phyloP scores from a whole-genome alignment of 2,329 filamentous ascomycete species.

The Parafenestella ontariensis region DNA sequence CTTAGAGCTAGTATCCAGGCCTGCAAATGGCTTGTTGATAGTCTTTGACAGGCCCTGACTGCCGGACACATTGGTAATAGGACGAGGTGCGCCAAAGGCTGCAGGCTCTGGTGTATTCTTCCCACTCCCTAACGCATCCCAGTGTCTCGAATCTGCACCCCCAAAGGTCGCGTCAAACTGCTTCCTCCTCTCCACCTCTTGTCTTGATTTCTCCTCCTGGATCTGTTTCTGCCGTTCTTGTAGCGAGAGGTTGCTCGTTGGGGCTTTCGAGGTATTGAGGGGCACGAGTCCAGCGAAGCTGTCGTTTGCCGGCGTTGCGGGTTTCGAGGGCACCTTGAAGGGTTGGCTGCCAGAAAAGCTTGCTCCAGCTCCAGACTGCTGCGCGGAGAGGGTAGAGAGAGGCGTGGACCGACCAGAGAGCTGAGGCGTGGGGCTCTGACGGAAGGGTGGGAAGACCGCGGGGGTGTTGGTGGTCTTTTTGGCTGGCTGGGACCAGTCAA shows the following conservation, averaged over 20 bases:
- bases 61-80: conserved; percentile 29
- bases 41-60: conserved; percentile 40
- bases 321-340: conserved; percentile 59
- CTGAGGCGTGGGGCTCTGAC: conserved; percentile 48
- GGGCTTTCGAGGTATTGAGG: conserved; percentile 64
- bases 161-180: conserved; percentile 81
- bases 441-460: conserved; percentile 44
- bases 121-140: conserved; percentile 72
- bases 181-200: conserved; percentile 76
- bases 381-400: conserved; percentile 45
- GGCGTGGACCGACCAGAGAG: conserved; percentile 50
- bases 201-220: conserved; percentile 77
- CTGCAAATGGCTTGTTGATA: conserved; percentile 50
- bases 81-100: conserved; percentile 30
- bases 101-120: conserved; percentile 57
- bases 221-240: conserved; percentile 72
- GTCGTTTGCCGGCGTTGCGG: conserved; percentile 63
- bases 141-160: conserved; percentile 69
- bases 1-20: conserved; percentile 39
- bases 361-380: conserved; percentile 50
- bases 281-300: conserved; percentile 80
- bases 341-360: conserved; percentile 45
- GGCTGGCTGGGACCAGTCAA: conserved; percentile 54
- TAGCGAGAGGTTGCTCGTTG: conserved; percentile 72
- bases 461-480: conserved; percentile 37